Evolutionary conservation across 805 yeast species (phyloP).

Genomic region (Candida parachauliodes): DNA sequence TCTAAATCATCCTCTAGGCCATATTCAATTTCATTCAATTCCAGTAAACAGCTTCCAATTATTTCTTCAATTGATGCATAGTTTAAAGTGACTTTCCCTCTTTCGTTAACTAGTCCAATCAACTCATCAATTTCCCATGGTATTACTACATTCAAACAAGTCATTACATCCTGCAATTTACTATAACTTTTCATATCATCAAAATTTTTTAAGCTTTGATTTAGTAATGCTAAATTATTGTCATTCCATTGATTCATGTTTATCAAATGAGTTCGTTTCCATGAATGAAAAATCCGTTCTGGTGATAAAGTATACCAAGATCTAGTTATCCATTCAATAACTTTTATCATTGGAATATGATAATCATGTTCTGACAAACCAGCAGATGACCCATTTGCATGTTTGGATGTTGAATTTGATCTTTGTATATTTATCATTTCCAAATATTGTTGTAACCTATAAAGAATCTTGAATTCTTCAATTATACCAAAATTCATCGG

Average conservation of each 20-base stretch:
- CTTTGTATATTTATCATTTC: slow-evolving; percentile 39
- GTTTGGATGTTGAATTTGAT: slow-evolving; percentile 12
- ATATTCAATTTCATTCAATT: slow-evolving; percentile 16
- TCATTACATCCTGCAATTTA: slow-evolving; percentile 43
- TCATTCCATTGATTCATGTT: slow-evolving; percentile 26
- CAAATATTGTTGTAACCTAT: slow-evolving; percentile 55
- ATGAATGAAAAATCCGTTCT: slow-evolving; percentile 29
- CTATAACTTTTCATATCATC: slow-evolving; percentile 32
- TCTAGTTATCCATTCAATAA: slow-evolving; percentile 54
- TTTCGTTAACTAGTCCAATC: slow-evolving; percentile 46
- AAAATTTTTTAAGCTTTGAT: slow-evolving; percentile 11
- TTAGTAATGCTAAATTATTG: slow-evolving; percentile 11
- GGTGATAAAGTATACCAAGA: slow-evolving; percentile 48
- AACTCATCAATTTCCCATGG: slow-evolving; percentile 59
- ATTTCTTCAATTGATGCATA: slow-evolving; percentile 60
- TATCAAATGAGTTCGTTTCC: slow-evolving; percentile 35
- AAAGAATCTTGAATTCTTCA: slow-evolving; percentile 57
- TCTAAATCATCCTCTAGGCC: slow-evolving; percentile 3
- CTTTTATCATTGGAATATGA: slow-evolving; percentile 49
- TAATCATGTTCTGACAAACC: slow-evolving; percentile 40
- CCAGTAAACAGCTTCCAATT: slow-evolving; percentile 57
- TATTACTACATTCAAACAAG: slow-evolving; percentile 44
- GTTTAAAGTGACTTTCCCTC: slow-evolving; percentile 38
- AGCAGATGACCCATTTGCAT: slow-evolving; percentile 14
- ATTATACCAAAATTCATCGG: slow-evolving; percentile 65